phyloP scores from a whole-genome alignment of 1,284 basidiomycete genomes.

The Neotropicomus parvogracilis region DNA sequence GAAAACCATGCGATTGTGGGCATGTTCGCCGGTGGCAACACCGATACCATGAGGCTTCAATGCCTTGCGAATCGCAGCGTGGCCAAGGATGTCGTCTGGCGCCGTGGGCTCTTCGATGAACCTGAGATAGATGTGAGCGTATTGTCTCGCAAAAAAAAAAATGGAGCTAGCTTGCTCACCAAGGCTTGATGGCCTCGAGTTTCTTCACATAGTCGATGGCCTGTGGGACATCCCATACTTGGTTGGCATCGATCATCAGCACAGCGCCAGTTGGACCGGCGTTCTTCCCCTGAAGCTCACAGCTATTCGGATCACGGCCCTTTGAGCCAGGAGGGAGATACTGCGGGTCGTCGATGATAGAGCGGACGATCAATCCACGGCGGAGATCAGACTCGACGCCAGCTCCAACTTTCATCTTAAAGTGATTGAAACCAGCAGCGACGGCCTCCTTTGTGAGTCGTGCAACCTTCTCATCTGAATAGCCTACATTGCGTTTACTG shows the following conservation, averaged over 20 bases:
- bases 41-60: conserved; percentile 84
- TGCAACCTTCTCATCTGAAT: conserved; percentile 88
- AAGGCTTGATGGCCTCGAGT: conserved; percentile 83
- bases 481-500: conserved; percentile 36
- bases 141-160: not conserved
- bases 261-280: conserved; percentile 92
- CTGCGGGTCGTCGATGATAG: conserved; percentile 89
- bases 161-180: conserved; percentile 47
- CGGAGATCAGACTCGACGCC: conserved; percentile 80
- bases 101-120: conserved; percentile 97
- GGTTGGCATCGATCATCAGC: conserved; percentile 96
- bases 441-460: conserved; percentile 85
- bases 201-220: conserved; percentile 89
- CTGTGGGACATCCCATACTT: conserved; percentile 93
- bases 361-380: conserved; percentile 83
- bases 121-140: conserved; percentile 40
- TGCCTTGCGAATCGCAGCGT: conserved; percentile 76
- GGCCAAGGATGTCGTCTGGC: conserved; percentile 86
- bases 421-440: conserved; percentile 86
- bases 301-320: conserved; percentile 62
- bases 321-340: conserved; percentile 55
- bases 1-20: conserved; percentile 95
- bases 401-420: conserved; percentile 97
- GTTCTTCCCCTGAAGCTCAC: conserved; percentile 78
- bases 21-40: conserved; percentile 95